phyloP scores from a whole-genome alignment of 2,329 filamentous ascomycete species.

The Aureobasidium musti region DNA sequence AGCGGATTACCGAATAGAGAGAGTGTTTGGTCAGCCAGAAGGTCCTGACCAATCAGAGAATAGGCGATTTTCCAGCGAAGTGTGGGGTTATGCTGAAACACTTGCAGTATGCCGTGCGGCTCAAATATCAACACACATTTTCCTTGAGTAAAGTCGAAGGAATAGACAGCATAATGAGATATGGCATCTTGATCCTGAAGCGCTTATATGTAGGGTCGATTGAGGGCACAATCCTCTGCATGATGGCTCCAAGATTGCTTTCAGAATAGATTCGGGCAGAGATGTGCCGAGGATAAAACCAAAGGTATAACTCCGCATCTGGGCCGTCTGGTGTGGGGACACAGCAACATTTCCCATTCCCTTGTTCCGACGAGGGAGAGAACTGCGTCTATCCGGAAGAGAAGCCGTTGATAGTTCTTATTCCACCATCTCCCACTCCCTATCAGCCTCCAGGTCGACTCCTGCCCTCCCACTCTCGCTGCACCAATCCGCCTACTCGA shows the following conservation, averaged over 20 bases:
- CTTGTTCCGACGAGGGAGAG: slow-evolving; percentile 24
- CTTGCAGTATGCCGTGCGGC: neutral
- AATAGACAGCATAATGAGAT: too few relatives aligned
- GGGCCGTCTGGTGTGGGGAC: neutral
- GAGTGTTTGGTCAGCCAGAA: neutral
- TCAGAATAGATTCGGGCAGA: neutral
- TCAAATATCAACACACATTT: too few relatives aligned
- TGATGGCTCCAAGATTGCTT: neutral
- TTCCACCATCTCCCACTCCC: neutral
- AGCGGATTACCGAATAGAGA: neutral
- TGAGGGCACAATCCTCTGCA: neutral
- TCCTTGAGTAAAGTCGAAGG: neutral
- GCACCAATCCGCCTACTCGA: neutral
- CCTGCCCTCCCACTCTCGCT: neutral
- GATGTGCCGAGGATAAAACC: slow-evolving; percentile 15
- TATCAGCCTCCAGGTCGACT: neutral
- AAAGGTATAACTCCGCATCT: slow-evolving; percentile 24
- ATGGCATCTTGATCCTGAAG: too few relatives aligned
- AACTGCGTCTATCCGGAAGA: slow-evolving; percentile 4
- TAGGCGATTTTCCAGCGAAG: neutral
- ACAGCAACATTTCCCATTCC: slow-evolving; percentile 1
- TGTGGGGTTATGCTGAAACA: neutral
- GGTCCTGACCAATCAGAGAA: neutral
- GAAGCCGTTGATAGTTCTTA: neutral
- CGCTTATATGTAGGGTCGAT: neutral